A percentile compares a stretch with the other conserved stretches of the same genome.
phyloP scores from a whole-genome alignment of 805 yeast genomes.

The Kurtzmaniella cleridarum region DNA sequence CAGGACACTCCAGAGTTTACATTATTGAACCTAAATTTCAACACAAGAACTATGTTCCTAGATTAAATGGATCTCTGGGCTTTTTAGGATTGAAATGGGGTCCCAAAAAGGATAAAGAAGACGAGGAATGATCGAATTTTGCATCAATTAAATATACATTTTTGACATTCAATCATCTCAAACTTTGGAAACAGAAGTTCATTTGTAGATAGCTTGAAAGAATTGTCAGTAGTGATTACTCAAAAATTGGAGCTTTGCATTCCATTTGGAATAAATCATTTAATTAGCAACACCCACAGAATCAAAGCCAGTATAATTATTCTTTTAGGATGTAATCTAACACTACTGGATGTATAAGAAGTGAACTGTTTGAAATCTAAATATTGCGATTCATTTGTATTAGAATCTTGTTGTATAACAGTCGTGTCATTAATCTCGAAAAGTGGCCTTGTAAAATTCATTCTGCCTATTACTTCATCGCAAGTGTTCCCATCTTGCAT shows the following conservation, averaged over 20 bases:
- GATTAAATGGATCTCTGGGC: constrained; percentile 41
- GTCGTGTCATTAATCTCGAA: no score
- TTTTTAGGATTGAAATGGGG: constrained; percentile 88
- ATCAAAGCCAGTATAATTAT: no score
- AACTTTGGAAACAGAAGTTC: background rate
- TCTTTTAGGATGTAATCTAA: no score
- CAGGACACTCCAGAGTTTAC: constrained; percentile 63
- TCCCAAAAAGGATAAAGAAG: constrained; percentile 48
- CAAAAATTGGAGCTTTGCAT: no score
- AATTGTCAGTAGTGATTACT: no score
- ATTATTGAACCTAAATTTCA: constrained; percentile 56
- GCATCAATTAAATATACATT: background rate
- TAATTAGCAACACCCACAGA: no score
- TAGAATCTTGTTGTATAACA: no score
- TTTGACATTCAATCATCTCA: background rate
- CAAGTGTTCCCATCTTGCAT: constrained; percentile 24
- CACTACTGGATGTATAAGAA: no score
- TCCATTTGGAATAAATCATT: no score
- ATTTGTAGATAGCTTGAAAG: no score
- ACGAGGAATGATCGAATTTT: constrained; percentile 6
- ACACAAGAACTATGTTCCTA: constrained; percentile 40
- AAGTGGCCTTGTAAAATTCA: background rate
- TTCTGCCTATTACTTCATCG: constrained; percentile 11
- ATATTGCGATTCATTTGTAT: background rate
- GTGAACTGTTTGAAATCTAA: background rate